Percentiles rank a stretch among this genome's conserved stretches.
Evolutionary conservation across 2,329 filamentous ascomycete genomes (phyloP).

Genomic region (Sporothrix brasiliensis): DNA sequence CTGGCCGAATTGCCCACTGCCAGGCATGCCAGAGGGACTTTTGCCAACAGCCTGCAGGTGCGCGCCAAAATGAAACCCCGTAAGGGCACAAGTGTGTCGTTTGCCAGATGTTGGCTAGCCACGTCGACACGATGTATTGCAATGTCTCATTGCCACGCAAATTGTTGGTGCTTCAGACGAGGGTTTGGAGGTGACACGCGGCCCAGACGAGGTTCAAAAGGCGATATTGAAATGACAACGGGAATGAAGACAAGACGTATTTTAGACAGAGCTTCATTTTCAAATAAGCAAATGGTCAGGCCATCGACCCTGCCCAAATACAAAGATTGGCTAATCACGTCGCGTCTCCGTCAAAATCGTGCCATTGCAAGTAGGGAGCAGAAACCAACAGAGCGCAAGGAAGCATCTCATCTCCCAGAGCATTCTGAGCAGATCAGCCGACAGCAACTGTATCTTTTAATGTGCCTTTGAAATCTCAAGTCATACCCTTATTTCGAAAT

Average conservation of each 20-base stretch:
- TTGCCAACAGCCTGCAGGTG: background rate
- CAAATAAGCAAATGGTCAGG: background rate
- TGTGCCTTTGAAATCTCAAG: background rate
- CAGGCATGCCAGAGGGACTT: background rate
- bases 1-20: background rate
- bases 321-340: background rate
- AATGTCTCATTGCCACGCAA: slow-evolving; percentile 19
- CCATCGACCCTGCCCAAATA: slow-evolving; percentile 4
- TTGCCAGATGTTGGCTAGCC: background rate
- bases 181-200: background rate
- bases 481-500: slow-evolving; percentile 2
- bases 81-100: background rate
- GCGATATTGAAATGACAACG: background rate
- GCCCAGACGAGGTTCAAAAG: background rate
- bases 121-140: background rate
- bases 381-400: background rate
- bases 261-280: background rate
- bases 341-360: slow-evolving; percentile 13
- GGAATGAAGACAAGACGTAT: background rate
- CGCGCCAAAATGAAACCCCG: background rate
- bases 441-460: background rate
- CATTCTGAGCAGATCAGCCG: background rate
- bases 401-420: slow-evolving; percentile 13
- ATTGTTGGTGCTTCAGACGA: background rate
- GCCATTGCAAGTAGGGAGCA: background rate